Conservation (phyloP, 2,329 filamentous ascomycete species). For the Paramyrothecium roridum region DNA sequence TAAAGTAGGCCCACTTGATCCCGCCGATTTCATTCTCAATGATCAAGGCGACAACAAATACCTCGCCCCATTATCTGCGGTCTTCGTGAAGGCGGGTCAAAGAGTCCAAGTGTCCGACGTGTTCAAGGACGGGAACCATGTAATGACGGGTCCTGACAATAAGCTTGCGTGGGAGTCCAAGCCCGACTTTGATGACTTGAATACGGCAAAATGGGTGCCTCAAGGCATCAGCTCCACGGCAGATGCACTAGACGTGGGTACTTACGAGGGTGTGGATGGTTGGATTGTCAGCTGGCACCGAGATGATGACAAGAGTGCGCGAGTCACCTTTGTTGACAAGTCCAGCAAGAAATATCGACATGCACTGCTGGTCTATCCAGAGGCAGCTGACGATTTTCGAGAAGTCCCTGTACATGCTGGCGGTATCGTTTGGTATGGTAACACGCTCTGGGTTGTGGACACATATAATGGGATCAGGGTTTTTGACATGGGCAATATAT, state of each 20-base stretch:
- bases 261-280: constrained; percentile 25
- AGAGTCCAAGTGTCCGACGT: constrained; percentile 12
- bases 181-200: constrained; percentile 22
- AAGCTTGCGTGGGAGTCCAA: constrained; percentile 14
- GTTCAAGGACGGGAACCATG: constrained; percentile 18
- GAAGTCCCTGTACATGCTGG: constrained; percentile 29
- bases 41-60: constrained; percentile 16
- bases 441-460: constrained; percentile 30
- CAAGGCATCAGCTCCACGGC: constrained; percentile 31
- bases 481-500: constrained; percentile 32
- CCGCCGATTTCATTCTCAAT: constrained; percentile 14
- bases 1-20: constrained; percentile 1
- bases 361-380: constrained; percentile 29
- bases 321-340: constrained; percentile 28
- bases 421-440: constrained; percentile 31
- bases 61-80: constrained; percentile 12
- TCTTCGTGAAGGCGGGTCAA: neutral
- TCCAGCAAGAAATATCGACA: constrained; percentile 25
- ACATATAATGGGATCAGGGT: constrained; percentile 28
- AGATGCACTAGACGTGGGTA: constrained; percentile 24
- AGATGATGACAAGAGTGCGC: constrained; percentile 20
- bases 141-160: constrained; percentile 10
- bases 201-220: constrained; percentile 28
- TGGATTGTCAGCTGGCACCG: constrained; percentile 32
- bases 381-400: constrained; percentile 25